Percentiles rank a stretch among this genome's conserved stretches.
Evolutionary conservation across 2,329 filamentous ascomycete species (phyloP).

Genomic region (Epichloe uncinata): DNA sequence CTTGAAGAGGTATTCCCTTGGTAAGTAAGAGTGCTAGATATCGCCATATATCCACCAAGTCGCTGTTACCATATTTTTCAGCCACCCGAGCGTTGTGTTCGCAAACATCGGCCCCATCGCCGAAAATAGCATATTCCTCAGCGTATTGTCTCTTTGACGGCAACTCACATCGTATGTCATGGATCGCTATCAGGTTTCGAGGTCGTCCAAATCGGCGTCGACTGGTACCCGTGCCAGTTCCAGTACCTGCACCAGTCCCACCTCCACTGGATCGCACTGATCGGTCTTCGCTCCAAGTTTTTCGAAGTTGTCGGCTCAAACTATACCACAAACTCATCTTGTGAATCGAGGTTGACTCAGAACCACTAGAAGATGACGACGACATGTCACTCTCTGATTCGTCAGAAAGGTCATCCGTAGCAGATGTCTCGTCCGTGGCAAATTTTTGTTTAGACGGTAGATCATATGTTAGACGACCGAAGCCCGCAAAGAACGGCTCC

Average conservation of each 20-base stretch:
- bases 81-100: constrained; percentile 72
- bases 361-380: constrained; percentile 42
- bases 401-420: constrained; percentile 36
- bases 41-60: constrained; percentile 73
- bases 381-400: constrained; percentile 36
- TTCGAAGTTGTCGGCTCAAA: constrained; percentile 36
- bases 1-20: constrained; percentile 59
- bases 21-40: constrained; percentile 66
- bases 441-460: constrained; percentile 33
- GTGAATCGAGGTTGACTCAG: constrained; percentile 49
- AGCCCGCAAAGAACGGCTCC: constrained; percentile 43
- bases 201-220: constrained; percentile 33
- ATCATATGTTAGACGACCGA: constrained; percentile 41
- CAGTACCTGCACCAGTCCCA: constrained; percentile 38
- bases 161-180: constrained; percentile 56
- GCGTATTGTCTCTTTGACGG: constrained; percentile 70
- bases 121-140: constrained; percentile 69
- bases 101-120: constrained; percentile 69
- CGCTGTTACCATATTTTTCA: constrained; percentile 51
- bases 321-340: constrained; percentile 45
- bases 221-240: constrained; percentile 38
- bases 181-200: constrained; percentile 61
- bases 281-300: constrained; percentile 42
- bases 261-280: constrained; percentile 47
- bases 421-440: constrained; percentile 35